phyloP scores from a whole-genome alignment of 1,284 basidiomycete species.

The Melampsora medusae region DNA sequence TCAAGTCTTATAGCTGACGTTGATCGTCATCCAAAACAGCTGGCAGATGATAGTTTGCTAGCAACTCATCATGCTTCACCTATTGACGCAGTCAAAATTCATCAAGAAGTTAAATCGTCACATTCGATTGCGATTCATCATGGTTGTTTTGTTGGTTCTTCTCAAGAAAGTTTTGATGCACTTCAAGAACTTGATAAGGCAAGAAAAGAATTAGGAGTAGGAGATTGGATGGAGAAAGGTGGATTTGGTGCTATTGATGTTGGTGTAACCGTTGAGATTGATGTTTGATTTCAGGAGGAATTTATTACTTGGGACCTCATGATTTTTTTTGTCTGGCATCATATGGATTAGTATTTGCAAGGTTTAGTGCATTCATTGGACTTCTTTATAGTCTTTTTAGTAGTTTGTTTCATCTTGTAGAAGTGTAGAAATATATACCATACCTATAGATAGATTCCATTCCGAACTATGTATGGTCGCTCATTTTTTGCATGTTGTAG shows the following conservation, averaged over 20 bases:
- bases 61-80: slow-evolving; percentile 50
- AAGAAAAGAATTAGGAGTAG: slow-evolving; percentile 15
- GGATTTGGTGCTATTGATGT: slow-evolving; percentile 32
- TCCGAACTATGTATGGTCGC: no score
- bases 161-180: slow-evolving; percentile 17
- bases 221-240: not conserved
- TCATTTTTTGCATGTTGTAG: no score
- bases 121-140: slow-evolving; percentile 48
- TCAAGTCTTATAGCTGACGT: not conserved
- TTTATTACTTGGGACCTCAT: no score
- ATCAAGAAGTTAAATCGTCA: slow-evolving; percentile 49
- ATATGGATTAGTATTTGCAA: no score
- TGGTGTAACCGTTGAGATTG: slow-evolving; percentile 23
- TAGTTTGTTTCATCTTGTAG: no score
- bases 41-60: slow-evolving; percentile 49
- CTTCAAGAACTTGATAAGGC: slow-evolving; percentile 5
- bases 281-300: not conserved
- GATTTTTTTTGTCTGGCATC: no score
- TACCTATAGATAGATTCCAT: no score
- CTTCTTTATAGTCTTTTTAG: no score
- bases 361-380: no score
- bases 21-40: slow-evolving; percentile 29
- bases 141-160: slow-evolving; percentile 20
- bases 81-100: slow-evolving; percentile 50
- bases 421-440: no score